Conservation (phyloP, 2,329 filamentous ascomycete genomes). For the Xylaria sp. region DNA sequence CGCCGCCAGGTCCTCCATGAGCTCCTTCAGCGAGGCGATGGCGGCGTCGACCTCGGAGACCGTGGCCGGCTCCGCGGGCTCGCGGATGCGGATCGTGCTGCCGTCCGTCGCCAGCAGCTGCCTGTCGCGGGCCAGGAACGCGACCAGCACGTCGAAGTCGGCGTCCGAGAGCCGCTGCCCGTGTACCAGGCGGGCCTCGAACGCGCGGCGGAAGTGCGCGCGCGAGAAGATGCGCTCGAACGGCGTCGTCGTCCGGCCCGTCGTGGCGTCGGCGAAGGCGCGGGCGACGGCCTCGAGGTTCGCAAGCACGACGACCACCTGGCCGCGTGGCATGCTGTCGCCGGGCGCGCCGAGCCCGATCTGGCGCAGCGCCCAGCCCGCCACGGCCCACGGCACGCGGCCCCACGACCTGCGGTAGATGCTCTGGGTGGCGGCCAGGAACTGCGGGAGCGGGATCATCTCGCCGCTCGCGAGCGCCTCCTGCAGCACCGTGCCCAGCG, state of each 20-base stretch:
- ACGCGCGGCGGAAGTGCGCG: constrained; percentile 65
- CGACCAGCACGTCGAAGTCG: constrained; percentile 73
- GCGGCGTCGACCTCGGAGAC: constrained; percentile 81
- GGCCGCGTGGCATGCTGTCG: constrained; percentile 63
- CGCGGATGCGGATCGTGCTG: constrained; percentile 75
- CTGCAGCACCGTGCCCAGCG: constrained; percentile 75
- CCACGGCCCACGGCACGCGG: constrained; percentile 70
- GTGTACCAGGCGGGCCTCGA: constrained; percentile 57
- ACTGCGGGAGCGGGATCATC: constrained; percentile 74
- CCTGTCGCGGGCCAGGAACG: constrained; percentile 72
- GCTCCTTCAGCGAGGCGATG: constrained; percentile 81
- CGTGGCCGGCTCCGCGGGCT: constrained; percentile 44
- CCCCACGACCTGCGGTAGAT: constrained; percentile 75
- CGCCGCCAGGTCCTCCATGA: constrained; percentile 75
- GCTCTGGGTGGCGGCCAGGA: constrained; percentile 67
- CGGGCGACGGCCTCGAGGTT: constrained; percentile 66
- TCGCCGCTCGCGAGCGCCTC: constrained; percentile 74
- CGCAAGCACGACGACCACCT: constrained; percentile 69
- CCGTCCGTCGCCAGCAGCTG: constrained; percentile 63
- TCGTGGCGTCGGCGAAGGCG: constrained; percentile 54
- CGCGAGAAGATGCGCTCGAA: constrained; percentile 73
- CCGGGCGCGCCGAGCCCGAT: constrained; percentile 60
- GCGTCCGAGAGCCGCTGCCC: constrained; percentile 59
- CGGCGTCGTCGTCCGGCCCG: constrained; percentile 52
- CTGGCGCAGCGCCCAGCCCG: constrained; percentile 77